Evolutionary conservation across 495 filamentous ascomycete genomes (phyloP), one percentile per base, ranked within the genome.

Genomic region (Hyaloscypha finlandica): DNA sequence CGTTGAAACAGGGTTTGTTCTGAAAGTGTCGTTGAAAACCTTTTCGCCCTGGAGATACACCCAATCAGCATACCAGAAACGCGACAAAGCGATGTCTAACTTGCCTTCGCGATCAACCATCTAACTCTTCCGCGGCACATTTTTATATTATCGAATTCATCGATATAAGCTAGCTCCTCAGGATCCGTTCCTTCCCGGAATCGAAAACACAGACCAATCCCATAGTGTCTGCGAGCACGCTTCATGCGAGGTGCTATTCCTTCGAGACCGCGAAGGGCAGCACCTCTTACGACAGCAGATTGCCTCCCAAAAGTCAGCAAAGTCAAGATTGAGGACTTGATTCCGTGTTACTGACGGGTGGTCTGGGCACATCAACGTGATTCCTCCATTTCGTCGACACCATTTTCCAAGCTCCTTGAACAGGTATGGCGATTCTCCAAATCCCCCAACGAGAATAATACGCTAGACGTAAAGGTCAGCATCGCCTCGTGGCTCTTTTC

Each of bases 391-490:
- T 20, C 25, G 20, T 30, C 25, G 1, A 51, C 68, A 66, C 75
- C 75, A 77, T 25, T 70, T 65, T 42, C 39, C 61, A 12, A 77
- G 45, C 37, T 37, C 70, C 6, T 66, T 52, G 25, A 59, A 48
- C 2, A 77, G 69, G 55, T 74, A 77, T 31, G 42, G 37, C 3
- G 73, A 78, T 37, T 75, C 76, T 2, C 69, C 75, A 42, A 78
- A 75, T 3, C 76, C 74, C 2, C 76, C 74, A 52, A 78, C 71
- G 19, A 78, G 51, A 58, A 78, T 63, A n/a, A 77, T 73, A 55
- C 61, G 73, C 76, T 69, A 29, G 48, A 19, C 4, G 61, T 1
- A 32, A 29, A 30, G 30, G 25, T 8, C 9, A 22, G n/a, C n/a
- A n/a, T n/a, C n/a, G n/a, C n/a, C n/a, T n/a, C n/a, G n/a, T n/a